These are phyloP conservation scores for Penicillium digitatum DNA, from an alignment of 2,329 filamentous ascomycete genomes.

Conservation along the genomic window DNA sequence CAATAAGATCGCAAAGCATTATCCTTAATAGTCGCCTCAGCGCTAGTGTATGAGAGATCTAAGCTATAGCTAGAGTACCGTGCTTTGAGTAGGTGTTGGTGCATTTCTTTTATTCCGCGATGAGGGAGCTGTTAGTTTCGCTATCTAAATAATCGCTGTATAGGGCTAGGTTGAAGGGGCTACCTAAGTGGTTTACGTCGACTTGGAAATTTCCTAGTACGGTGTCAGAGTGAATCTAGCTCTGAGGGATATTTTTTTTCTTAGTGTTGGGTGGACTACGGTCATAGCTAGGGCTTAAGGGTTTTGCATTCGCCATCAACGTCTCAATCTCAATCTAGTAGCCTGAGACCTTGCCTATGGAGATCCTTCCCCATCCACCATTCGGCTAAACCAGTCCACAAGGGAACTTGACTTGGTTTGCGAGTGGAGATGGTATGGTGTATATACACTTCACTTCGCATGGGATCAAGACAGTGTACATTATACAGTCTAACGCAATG, in stretches of 20 bases:
- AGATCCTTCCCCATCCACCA: slow-evolving; percentile 42
- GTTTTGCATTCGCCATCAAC: too few relatives aligned
- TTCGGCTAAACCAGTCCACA: slow-evolving; percentile 57
- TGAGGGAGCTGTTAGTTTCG: slow-evolving; percentile 10
- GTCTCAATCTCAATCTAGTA: neutral
- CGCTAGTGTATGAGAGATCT: slow-evolving; percentile 48
- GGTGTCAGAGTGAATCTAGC: neutral
- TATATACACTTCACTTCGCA: neutral
- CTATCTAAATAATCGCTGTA: slow-evolving; percentile 24
- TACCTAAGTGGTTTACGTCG: slow-evolving; percentile 42
- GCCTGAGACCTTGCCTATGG: slow-evolving; percentile 34
- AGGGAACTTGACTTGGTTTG: slow-evolving; percentile 49
- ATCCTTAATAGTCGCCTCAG: slow-evolving; percentile 47
- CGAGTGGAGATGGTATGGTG: slow-evolving; percentile 29
- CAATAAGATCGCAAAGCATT: slow-evolving; percentile 51
- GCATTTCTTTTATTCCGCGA: slow-evolving; percentile 29
- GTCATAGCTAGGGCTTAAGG: neutral
- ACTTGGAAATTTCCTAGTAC: slow-evolving; percentile 42
- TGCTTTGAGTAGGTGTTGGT: slow-evolving; percentile 34
- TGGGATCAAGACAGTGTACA: neutral
- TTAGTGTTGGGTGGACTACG: neutral
- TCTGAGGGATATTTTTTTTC: neutral
- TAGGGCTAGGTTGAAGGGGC: slow-evolving; percentile 30
- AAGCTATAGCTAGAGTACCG: slow-evolving; percentile 44
- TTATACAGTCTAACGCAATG: neutral